phyloP scores from a whole-genome alignment of 2,329 filamentous ascomycete genomes.

The Penicillium sp. region DNA sequence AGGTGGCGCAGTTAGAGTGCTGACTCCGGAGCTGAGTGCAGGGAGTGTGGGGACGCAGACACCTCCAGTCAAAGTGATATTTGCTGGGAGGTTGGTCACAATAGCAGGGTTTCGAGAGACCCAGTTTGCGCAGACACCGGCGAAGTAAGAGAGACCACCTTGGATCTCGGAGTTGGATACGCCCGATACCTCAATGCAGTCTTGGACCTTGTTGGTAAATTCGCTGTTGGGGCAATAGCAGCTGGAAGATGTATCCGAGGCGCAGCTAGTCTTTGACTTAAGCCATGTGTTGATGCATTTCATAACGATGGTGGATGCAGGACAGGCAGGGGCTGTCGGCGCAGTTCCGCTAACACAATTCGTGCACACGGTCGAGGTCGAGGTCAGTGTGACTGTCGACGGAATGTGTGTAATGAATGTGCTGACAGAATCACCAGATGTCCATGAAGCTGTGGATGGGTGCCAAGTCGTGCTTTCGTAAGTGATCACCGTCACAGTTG shows the following conservation, averaged over 20 bases:
- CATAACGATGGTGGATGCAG: constrained; percentile 66
- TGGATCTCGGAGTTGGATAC: constrained; percentile 65
- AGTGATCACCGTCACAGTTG: constrained; percentile 28
- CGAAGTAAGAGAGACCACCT: constrained; percentile 77
- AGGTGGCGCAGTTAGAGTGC: constrained; percentile 33
- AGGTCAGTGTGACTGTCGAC: constrained; percentile 45
- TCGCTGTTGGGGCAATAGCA: constrained; percentile 84
- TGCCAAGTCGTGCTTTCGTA: constrained; percentile 34
- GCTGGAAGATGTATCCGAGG: constrained; percentile 74
- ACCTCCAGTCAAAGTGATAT: constrained; percentile 53
- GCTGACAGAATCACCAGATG: constrained; percentile 51
- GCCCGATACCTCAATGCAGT: constrained; percentile 78
- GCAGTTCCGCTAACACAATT: constrained; percentile 5
- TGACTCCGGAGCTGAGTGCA: constrained; percentile 43
- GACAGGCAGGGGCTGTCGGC: not conserved
- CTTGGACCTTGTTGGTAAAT: constrained; percentile 77
- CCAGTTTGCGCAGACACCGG: constrained; percentile 82
- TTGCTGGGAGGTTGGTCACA: constrained; percentile 69
- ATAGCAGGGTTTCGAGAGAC: constrained; percentile 79
- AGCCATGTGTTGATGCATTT: constrained; percentile 93
- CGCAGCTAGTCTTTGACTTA: constrained; percentile 66
- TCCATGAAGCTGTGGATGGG: constrained; percentile 33
- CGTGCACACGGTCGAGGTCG: constrained; percentile 13
- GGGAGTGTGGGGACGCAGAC: constrained; percentile 50
- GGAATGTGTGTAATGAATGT: constrained; percentile 58